These are phyloP conservation scores for Coemansia sp. DNA, from an alignment of 192 early-diverging fungal genomes.

Conservation along the genomic window DNA sequence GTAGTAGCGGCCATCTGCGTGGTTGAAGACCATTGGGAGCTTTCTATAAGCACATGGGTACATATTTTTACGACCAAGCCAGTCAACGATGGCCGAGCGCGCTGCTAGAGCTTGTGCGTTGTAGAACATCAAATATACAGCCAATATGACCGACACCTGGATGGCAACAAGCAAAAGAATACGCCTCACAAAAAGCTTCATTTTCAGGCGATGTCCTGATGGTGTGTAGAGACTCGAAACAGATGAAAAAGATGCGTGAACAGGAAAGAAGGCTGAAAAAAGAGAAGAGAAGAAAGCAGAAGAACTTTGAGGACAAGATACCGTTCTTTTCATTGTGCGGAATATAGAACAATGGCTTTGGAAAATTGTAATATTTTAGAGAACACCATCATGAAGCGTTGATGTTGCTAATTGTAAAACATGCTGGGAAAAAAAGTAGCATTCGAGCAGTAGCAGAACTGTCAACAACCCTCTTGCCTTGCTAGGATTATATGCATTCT, in stretches of 20 bases:
- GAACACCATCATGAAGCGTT: no score
- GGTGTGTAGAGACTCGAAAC: background rate
- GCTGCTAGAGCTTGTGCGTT: slow-evolving; percentile 19
- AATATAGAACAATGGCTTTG: no score
- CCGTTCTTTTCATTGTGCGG: no score
- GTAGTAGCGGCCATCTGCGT: slow-evolving; percentile 45
- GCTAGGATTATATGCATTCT: no score
- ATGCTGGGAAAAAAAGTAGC: no score
- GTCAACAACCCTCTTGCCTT: no score
- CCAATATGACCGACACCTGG: slow-evolving; percentile 10
- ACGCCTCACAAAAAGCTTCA: slow-evolving; percentile 33
- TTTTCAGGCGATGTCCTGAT: slow-evolving; percentile 1
- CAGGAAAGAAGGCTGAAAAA: slow-evolving; percentile 1
- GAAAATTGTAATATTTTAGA: no score
- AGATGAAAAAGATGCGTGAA: background rate
- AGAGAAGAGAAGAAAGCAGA: no score
- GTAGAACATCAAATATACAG: slow-evolving; percentile 12
- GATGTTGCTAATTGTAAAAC: no score
- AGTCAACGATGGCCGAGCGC: slow-evolving; percentile 11
- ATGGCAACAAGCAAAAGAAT: slow-evolving; percentile 22
- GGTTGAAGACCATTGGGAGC: slow-evolving; percentile 41
- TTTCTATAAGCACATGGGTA: slow-evolving; percentile 40
- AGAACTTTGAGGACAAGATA: no score
- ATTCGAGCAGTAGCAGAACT: no score
- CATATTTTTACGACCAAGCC: slow-evolving; percentile 26